phyloP scores from a whole-genome alignment of 208 protist genomes.

The Leishmania aethiopica region DNA sequence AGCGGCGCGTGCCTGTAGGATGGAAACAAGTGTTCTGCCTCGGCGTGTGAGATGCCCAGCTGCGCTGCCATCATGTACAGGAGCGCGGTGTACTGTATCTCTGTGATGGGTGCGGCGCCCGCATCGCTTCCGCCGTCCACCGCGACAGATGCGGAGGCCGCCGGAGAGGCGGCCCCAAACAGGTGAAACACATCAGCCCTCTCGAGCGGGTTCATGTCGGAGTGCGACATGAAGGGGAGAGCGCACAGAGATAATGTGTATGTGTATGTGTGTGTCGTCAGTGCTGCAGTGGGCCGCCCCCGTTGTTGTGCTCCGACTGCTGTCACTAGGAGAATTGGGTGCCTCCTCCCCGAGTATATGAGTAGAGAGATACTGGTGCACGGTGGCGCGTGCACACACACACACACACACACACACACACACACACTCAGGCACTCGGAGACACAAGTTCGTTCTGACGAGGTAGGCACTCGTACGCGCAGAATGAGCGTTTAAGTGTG shows the following conservation, averaged over 20 bases:
- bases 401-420: neutral
- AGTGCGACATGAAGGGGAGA: constrained; percentile 11
- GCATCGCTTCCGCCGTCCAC: constrained; percentile 6
- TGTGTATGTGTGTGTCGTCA: neutral
- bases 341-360: neutral
- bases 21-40: constrained; percentile 20
- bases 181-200: constrained; percentile 42
- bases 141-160: neutral
- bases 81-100: constrained; percentile 30
- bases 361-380: neutral
- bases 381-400: neutral
- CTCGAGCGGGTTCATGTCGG: constrained; percentile 9
- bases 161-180: constrained; percentile 15
- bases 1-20: neutral
- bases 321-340: neutral
- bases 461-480: neutral
- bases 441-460: neutral
- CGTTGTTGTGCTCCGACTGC: neutral
- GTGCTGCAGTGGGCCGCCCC: neutral
- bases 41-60: constrained; percentile 13
- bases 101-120: constrained; percentile 10
- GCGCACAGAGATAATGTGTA: neutral
- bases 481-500: neutral
- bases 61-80: constrained; percentile 28
- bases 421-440: neutral